Conservation (phyloP, 306 rosid species). For the Malus orientalis region DNA sequence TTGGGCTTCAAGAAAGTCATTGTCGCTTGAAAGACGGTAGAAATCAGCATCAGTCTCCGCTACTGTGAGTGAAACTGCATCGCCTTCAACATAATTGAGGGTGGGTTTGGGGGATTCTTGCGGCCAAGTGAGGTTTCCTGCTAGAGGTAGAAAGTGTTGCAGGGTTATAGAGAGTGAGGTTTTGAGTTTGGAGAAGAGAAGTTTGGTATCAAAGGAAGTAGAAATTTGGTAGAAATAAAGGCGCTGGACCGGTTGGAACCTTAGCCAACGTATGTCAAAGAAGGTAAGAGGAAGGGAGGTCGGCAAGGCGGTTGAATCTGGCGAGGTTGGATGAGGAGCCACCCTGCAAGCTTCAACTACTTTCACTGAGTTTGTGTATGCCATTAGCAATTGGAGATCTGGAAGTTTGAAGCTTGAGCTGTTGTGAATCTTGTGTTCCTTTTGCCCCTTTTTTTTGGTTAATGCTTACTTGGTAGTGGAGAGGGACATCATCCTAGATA, state of each 20-base stretch:
- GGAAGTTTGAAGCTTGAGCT: neutral
- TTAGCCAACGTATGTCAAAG: slow-evolving; percentile 1
- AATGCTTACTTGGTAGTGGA: too few relatives aligned
- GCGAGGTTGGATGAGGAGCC: neutral
- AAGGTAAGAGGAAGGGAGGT: slow-evolving; percentile 6
- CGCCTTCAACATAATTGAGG: slow-evolving; percentile 17
- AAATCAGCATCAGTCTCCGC: slow-evolving; percentile 17
- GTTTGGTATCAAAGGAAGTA: neutral
- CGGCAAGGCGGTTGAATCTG: neutral
- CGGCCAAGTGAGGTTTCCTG: slow-evolving; percentile 44
- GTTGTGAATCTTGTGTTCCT: neutral
- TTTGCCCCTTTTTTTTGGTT: too few relatives aligned
- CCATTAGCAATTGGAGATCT: neutral
- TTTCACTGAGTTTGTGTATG: neutral
- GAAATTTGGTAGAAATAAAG: slow-evolving; percentile 30
- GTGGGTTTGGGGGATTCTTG: slow-evolving; percentile 25
- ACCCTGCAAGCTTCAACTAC: neutral
- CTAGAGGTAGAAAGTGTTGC: slow-evolving; percentile 40
- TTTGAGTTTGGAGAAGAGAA: slow-evolving; percentile 34
- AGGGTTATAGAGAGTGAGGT: slow-evolving; percentile 53
- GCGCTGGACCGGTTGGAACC: slow-evolving; percentile 14
- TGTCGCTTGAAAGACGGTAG: neutral
- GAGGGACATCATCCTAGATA: too few relatives aligned
- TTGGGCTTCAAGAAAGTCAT: slow-evolving; percentile 2
- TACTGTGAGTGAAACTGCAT: slow-evolving; percentile 20